These are phyloP conservation scores for Exophiala sideris DNA, from an alignment of 2,329 filamentous ascomycete genomes.

Conservation along the genomic window DNA sequence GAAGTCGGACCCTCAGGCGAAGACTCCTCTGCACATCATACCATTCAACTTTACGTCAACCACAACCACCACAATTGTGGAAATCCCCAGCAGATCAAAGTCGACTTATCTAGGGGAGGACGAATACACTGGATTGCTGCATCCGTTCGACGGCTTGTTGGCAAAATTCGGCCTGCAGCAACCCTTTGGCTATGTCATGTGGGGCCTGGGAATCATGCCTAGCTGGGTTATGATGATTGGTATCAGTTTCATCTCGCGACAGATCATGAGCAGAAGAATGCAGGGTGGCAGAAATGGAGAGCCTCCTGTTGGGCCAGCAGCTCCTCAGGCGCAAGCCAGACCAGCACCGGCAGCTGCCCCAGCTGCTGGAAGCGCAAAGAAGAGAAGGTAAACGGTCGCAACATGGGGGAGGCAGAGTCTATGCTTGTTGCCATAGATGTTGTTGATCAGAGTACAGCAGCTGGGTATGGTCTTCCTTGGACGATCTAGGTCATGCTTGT, in stretches of 20 bases:
- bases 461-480: neutral
- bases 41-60: conserved; percentile 57
- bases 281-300: neutral
- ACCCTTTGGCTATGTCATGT: conserved; percentile 56
- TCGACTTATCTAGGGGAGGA: conserved; percentile 45
- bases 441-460: no score
- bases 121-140: conserved; percentile 57
- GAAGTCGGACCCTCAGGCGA: conserved; percentile 51
- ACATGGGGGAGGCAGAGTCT: neutral
- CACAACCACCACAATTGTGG: conserved; percentile 55
- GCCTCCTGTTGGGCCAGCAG: neutral
- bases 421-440: neutral
- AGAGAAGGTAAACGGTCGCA: conserved; percentile 18
- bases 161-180: conserved; percentile 53
- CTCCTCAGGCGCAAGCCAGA: conserved; percentile 5
- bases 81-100: conserved; percentile 46
- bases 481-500: neutral
- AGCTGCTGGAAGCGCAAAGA: conserved; percentile 19
- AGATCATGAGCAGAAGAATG: conserved; percentile 48
- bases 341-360: conserved; percentile 11
- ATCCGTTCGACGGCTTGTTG: conserved; percentile 59
- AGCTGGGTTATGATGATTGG: conserved; percentile 64
- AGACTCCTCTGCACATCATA: conserved; percentile 53
- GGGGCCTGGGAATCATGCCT: conserved; percentile 55
- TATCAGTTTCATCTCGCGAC: conserved; percentile 59